Percentiles rank a stretch among this genome's conserved stretches.
Evolutionary conservation across 352 stramenopile species (phyloP).

Genomic region (Globisporangium spinosum): DNA sequence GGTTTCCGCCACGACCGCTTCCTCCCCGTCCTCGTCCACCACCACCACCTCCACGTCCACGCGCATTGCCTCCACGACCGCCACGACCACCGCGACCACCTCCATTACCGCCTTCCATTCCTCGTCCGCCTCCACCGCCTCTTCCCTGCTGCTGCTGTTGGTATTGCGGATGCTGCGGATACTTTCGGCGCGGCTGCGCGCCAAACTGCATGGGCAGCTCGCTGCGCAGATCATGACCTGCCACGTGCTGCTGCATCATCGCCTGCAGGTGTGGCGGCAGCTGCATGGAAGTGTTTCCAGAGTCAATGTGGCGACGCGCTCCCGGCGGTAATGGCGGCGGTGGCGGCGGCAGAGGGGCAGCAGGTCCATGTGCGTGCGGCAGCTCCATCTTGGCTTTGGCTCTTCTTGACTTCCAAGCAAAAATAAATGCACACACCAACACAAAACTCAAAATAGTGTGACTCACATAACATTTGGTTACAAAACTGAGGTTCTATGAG

Average conservation of each 20-base stretch:
- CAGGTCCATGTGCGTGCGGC: not conserved
- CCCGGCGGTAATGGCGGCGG: conserved; percentile 21
- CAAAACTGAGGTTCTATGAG: not conserved
- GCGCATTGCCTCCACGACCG: conserved; percentile 8
- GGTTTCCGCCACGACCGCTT: conserved; percentile 19
- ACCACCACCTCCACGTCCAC: conserved; percentile 21
- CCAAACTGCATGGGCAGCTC: conserved; percentile 17
- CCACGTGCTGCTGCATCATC: conserved; percentile 41
- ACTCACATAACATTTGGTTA: not conserved
- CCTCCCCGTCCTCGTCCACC: conserved; percentile 22
- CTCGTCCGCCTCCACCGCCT: not conserved
- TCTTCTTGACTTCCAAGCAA: not conserved
- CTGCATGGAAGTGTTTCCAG: conserved; percentile 4
- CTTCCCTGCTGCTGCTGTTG: not conserved
- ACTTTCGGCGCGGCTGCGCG: conserved; percentile 19
- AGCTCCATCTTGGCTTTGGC: conserved; percentile 5
- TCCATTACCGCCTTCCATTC: conserved; percentile 11
- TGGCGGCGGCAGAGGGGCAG: conserved; percentile 14
- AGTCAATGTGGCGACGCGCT: conserved; percentile 9
- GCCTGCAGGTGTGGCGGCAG: conserved; percentile 46
- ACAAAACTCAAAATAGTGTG: not conserved
- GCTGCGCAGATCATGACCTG: conserved; percentile 11
- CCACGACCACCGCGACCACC: conserved; percentile 10
- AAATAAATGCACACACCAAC: not conserved
- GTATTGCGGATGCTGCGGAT: not conserved